Evolutionary conservation across 176 grass and related monocot genomes (phyloP).

Genomic region (Musa troglodytarum): DNA sequence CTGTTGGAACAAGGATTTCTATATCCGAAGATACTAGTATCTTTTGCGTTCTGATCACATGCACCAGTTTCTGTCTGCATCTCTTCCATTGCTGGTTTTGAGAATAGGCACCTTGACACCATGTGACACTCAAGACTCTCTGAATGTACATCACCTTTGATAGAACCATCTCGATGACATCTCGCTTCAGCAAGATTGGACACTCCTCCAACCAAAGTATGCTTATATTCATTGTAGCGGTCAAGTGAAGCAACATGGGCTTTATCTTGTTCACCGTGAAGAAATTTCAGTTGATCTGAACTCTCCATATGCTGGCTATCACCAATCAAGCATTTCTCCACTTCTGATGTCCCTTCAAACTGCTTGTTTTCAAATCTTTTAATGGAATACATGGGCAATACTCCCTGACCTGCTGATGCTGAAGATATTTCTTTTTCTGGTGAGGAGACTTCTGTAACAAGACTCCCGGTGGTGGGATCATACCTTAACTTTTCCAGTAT

Average conservation of each 20-base stretch:
- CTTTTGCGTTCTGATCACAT: constrained; percentile 15
- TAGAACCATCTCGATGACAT: neutral
- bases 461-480: constrained; percentile 60
- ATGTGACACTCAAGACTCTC: neutral
- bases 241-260: neutral
- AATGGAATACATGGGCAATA: neutral
- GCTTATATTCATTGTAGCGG: neutral
- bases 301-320: neutral
- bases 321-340: neutral
- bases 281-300: neutral
- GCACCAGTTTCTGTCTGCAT: neutral
- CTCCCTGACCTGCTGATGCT: neutral
- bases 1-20: constrained; percentile 52
- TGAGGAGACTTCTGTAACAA: constrained; percentile 39
- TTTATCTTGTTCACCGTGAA: neutral
- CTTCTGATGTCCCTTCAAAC: neutral
- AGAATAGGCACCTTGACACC: neutral
- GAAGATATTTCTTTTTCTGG: neutral
- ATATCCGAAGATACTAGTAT: constrained; percentile 29
- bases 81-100: constrained; percentile 22
- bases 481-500: constrained; percentile 70
- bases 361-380: neutral
- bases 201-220: neutral
- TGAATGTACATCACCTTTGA: neutral
- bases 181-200: neutral